Conservation (phyloP, 192 early-diverging fungal species). For the Umbelopsis ramanniana region DNA sequence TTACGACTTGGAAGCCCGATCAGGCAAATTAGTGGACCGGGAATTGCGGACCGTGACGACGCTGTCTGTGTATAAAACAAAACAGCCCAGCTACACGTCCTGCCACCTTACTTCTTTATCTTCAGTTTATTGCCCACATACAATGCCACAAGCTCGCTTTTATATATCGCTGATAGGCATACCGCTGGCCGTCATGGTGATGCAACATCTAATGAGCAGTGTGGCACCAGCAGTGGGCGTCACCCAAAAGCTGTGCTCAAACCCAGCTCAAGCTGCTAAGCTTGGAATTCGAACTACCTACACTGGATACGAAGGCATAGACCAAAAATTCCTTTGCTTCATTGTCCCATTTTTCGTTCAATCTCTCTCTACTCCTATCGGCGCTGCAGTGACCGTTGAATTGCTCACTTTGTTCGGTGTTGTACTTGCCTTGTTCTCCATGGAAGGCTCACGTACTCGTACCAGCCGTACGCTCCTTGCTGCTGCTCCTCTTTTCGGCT, state of each 20-base stretch:
- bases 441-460: conserved; percentile 24
- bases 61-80: no score
- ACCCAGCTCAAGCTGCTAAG: background rate
- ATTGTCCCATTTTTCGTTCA: conserved; percentile 26
- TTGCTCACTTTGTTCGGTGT: conserved; percentile 6
- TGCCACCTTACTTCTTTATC: background rate
- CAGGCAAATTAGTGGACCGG: no score
- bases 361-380: background rate
- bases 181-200: background rate
- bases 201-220: background rate
- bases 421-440: background rate
- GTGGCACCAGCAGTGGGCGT: background rate
- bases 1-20: no score
- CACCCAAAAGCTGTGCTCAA: background rate
- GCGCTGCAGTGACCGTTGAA: background rate
- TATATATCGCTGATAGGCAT: conserved; percentile 1
- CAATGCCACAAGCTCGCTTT: conserved; percentile 20
- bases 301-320: background rate
- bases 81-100: no score
- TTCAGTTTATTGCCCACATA: background rate
- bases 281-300: conserved; percentile 5
- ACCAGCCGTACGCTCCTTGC: conserved; percentile 6
- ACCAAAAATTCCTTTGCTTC: conserved; percentile 25
- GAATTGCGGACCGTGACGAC: no score
- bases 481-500: conserved; percentile 14